Percentiles rank a stretch among this genome's conserved stretches.
Evolutionary conservation across 352 stramenopile species (phyloP).

Genomic region (Hyaloperonospora arabidopsidis): DNA sequence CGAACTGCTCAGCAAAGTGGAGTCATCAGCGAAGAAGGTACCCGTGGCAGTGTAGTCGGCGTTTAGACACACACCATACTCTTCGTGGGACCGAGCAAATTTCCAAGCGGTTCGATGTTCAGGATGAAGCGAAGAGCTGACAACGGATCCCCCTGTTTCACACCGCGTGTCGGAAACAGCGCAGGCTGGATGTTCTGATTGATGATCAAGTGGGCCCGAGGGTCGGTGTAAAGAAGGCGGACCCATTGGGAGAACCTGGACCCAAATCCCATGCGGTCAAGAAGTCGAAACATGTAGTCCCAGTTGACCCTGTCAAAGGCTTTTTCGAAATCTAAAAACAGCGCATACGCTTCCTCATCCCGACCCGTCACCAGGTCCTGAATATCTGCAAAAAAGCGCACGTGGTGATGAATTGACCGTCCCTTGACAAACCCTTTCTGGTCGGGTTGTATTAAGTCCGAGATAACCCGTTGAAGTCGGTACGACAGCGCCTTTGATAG

Average conservation of each 20-base stretch:
- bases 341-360: not conserved
- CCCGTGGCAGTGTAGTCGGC: not conserved
- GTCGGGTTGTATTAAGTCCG: not conserved
- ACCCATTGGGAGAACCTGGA: not conserved
- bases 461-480: not conserved
- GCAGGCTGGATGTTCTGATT: not conserved
- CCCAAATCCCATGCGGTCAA: too few species aligned
- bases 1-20: not conserved
- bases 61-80: not conserved
- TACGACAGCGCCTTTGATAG: not conserved
- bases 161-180: not conserved
- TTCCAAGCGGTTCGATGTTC: not conserved
- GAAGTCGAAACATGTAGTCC: not conserved
- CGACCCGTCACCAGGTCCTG: not conserved
- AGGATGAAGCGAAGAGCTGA: not conserved
- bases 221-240: not conserved
- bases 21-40: conserved; percentile 6
- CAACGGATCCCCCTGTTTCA: conserved; percentile 1
- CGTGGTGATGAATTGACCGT: not conserved
- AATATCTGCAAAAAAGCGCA: not conserved
- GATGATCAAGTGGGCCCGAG: not conserved
- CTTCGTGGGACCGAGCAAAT: not conserved
- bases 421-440: not conserved
- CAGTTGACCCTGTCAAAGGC: conserved; percentile 4
- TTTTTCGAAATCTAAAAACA: conserved; percentile 8